Evolutionary conservation across 768 basidiomycete genomes (phyloP).

Genomic region (Kwoniella botswanensis): DNA sequence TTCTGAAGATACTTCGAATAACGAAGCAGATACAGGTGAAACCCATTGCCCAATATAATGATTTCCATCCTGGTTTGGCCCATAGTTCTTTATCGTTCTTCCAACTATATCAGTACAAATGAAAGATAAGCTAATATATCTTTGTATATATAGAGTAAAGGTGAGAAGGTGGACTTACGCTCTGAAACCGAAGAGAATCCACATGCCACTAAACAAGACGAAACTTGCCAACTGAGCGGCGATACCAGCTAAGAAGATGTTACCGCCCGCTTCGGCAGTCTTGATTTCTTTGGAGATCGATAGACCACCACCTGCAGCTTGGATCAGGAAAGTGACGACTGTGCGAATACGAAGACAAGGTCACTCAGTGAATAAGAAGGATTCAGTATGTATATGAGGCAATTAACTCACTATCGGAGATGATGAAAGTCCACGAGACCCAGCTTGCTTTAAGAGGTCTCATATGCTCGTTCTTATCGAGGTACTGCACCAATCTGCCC

Average conservation of each 20-base stretch:
- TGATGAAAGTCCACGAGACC: slow-evolving; percentile 53
- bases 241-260: slow-evolving; percentile 58
- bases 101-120: slow-evolving; percentile 19
- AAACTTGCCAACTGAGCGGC: slow-evolving; percentile 55
- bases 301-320: slow-evolving; percentile 57
- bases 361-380: too few relatives aligned
- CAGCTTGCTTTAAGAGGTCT: slow-evolving; percentile 48
- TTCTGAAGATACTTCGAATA: slow-evolving; percentile 55
- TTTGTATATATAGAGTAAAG: too few relatives aligned
- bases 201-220: slow-evolving; percentile 49
- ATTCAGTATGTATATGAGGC: too few relatives aligned
- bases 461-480: slow-evolving; percentile 46
- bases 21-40: slow-evolving; percentile 57
- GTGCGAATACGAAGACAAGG: background rate
- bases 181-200: slow-evolving; percentile 46
- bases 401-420: slow-evolving; percentile 50
- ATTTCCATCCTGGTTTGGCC: slow-evolving; percentile 52
- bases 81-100: slow-evolving; percentile 47
- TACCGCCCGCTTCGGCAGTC: slow-evolving; percentile 45
- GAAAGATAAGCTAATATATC: background rate
- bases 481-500: slow-evolving; percentile 47
- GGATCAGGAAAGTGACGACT: slow-evolving; percentile 57
- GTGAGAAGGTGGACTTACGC: slow-evolving; percentile 38
- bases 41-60: slow-evolving; percentile 54
- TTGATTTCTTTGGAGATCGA: slow-evolving; percentile 43